Base-by-base conservation (phyloP, 2,329 filamentous ascomycete species). In the Cladophialophora carrionii region DNA sequence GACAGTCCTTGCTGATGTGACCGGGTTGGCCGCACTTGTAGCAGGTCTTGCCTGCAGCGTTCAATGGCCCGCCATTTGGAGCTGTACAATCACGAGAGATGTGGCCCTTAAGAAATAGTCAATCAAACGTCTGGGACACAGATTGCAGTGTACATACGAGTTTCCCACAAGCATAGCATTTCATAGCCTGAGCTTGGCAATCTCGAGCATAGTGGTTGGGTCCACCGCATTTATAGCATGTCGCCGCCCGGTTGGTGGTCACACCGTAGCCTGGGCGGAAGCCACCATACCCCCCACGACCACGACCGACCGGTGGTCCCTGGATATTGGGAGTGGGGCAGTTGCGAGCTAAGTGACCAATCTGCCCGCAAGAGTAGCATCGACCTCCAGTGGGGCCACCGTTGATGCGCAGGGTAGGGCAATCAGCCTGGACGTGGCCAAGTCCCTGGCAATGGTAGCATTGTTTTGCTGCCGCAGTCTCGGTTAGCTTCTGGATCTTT, bases 361-460 rank as follows among this genome's bases (percentile, higher is more conserved):
- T 87, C 79, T 96, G 89, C 73, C 92, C 93, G 79, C 95, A 99
- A 81, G 91, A 95, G 82, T 99, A 99, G 88, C 95, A 99, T 73
- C 92, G 91, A 70, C 91, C 92, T 77, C 90, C 88, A 69, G 88
- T 87, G 73, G 89, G 90, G 66, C 85, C 81, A 71, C 90, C 93
- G 79, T 88, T 96, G 78, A 99, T 81, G 73, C 95, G 92, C 71
- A 99, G 87, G 68, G 95, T 98, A 74, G 95, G 95, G 86, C 95
- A 99, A 80, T 99, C 95, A 73, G 95, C 95, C 84, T 99, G 95
- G 74, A 99, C 95, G 78, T 99, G 95, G 72, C 95, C 95, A 68
- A 98, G 87, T 65, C 95, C 95, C 84, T 98, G 95, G 85, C 95
- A 99, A 83, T 98, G 95, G 80, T 99, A 99, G 87, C 95, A 99